Conservation (phyloP, 129 eudicot genomes). For the Flaveria brownii region DNA sequence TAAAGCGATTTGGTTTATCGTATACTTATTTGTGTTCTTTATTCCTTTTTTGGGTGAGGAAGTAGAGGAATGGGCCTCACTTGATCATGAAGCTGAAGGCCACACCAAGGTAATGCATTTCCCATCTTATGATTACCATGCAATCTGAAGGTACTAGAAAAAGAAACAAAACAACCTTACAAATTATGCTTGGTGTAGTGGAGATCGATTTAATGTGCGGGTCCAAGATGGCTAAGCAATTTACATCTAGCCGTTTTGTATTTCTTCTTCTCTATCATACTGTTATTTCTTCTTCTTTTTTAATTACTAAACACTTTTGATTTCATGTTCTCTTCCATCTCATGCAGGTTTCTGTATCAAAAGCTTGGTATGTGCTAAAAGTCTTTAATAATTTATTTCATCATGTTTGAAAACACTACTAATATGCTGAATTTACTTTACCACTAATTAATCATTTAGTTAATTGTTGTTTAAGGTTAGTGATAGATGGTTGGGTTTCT, state of each 20-base stretch:
- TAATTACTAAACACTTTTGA: too few relatives aligned
- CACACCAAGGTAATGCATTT: slow-evolving; percentile 60
- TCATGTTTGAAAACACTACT: too few relatives aligned
- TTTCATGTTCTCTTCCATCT: too few relatives aligned
- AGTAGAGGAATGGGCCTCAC: slow-evolving; percentile 69
- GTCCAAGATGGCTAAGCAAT: slow-evolving; percentile 63
- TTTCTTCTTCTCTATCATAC: too few relatives aligned
- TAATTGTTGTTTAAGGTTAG: too few relatives aligned
- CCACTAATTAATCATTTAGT: too few relatives aligned
- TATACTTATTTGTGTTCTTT: not conserved
- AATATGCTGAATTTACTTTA: too few relatives aligned
- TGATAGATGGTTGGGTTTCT: too few relatives aligned
- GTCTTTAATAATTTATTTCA: too few relatives aligned
- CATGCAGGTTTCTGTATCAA: too few relatives aligned
- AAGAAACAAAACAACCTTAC: slow-evolving; percentile 56
- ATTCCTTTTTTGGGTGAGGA: slow-evolving; percentile 45
- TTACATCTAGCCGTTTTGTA: not conserved
- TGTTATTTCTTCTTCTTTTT: too few relatives aligned
- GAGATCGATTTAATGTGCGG: slow-evolving; percentile 85
- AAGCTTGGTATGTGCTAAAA: too few relatives aligned
- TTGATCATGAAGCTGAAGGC: slow-evolving; percentile 59
- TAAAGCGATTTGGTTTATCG: not conserved
- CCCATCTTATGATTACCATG: slow-evolving; percentile 54
- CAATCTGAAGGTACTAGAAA: slow-evolving; percentile 55
- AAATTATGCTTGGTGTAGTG: slow-evolving; percentile 67